Evolutionary conservation across 2,329 filamentous ascomycete genomes (phyloP).

Genomic region (Fusarium hainanense): DNA sequence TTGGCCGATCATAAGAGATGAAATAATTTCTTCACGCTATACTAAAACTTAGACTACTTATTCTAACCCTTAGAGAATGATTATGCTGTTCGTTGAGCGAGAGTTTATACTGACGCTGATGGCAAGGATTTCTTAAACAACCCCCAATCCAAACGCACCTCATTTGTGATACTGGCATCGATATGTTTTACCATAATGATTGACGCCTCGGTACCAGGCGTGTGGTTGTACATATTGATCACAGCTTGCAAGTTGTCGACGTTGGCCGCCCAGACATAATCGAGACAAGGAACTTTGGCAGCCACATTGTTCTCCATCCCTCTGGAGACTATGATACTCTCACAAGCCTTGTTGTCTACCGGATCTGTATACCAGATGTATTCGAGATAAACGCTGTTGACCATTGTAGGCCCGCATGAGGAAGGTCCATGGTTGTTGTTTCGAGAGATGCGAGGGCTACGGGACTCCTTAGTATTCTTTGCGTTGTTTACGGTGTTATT

Average conservation of each 20-base stretch:
- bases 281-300: neutral
- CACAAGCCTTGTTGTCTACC: neutral
- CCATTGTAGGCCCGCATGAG: neutral
- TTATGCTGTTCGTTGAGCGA: neutral
- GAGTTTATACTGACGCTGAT: neutral
- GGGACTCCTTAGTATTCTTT: no score
- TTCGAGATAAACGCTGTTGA: neutral
- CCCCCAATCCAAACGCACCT: neutral
- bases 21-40: neutral
- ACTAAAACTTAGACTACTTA: neutral
- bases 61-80: neutral
- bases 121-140: neutral
- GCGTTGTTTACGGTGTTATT: no score
- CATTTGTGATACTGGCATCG: neutral
- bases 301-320: neutral
- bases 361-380: neutral
- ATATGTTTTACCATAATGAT: neutral
- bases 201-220: neutral
- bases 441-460: no score
- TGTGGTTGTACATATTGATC: neutral
- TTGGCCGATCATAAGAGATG: neutral
- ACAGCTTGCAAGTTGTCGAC: neutral
- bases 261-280: neutral
- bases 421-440: neutral
- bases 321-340: neutral